phyloP scores from a whole-genome alignment of 2,329 filamentous ascomycete species.

The Neocatenulostroma microsporum region DNA sequence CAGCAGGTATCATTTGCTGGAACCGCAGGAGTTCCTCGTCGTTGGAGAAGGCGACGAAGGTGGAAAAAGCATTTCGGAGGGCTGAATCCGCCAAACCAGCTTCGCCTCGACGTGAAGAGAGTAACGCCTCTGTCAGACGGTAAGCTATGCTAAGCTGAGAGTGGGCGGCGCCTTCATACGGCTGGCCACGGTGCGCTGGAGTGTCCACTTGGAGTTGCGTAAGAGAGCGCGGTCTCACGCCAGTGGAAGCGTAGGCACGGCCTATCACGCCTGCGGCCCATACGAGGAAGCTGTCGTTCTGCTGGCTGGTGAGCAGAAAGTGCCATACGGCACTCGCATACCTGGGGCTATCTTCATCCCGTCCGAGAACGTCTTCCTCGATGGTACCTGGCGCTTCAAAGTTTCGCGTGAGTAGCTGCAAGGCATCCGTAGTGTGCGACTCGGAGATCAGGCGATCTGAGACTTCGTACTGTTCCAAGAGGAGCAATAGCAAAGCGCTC shows the following conservation, averaged over 20 bases:
- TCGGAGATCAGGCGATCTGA: slow-evolving; percentile 59
- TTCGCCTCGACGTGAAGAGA: slow-evolving; percentile 27
- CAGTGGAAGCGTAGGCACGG: slow-evolving; percentile 60
- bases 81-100: slow-evolving; percentile 40
- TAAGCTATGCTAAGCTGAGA: slow-evolving; percentile 30
- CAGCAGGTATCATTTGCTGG: slow-evolving; percentile 21
- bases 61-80: slow-evolving; percentile 19
- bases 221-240: slow-evolving; percentile 17
- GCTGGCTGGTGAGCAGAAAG: slow-evolving; percentile 15
- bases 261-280: slow-evolving; percentile 86
- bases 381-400: slow-evolving; percentile 57
- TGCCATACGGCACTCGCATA: slow-evolving; percentile 20
- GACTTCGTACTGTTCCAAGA: slow-evolving; percentile 64
- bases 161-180: slow-evolving; percentile 11
- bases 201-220: too few relatives aligned
- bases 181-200: not conserved
- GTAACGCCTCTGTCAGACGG: slow-evolving; percentile 22
- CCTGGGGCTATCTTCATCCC: slow-evolving; percentile 54
- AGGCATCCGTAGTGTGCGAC: slow-evolving; percentile 61
- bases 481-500: slow-evolving; percentile 67
- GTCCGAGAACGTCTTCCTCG: slow-evolving; percentile 59
- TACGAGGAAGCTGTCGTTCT: slow-evolving; percentile 39
- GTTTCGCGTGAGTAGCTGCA: slow-evolving; percentile 64
- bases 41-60: slow-evolving; percentile 15
- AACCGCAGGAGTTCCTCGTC: slow-evolving; percentile 22